phyloP scores from a whole-genome alignment of 78 protist genomes.

The Diacronema lutheri region DNA sequence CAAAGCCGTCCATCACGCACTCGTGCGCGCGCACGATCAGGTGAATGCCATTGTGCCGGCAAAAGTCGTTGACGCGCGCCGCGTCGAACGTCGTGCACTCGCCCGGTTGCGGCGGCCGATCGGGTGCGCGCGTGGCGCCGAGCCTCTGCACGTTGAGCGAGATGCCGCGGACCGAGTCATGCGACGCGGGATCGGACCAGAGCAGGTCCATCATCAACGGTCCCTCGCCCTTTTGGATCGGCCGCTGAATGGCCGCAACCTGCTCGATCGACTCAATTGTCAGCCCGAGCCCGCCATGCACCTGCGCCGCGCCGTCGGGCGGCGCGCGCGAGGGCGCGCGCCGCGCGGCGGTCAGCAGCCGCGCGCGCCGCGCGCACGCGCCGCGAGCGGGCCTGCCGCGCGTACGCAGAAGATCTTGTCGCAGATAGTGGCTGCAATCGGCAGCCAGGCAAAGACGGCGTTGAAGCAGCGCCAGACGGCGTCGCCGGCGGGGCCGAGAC shows the following conservation, averaged over 20 bases:
- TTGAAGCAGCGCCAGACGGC: slow-evolving; percentile 12
- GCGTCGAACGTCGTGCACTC: background rate
- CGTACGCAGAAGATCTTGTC: background rate
- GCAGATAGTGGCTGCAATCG: slow-evolving; percentile 20
- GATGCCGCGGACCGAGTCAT: background rate
- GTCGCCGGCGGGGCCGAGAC: slow-evolving; percentile 4
- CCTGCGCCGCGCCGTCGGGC: too few relatives aligned
- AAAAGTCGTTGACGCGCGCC: slow-evolving; percentile 5
- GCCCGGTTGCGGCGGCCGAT: background rate
- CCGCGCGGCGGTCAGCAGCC: too few relatives aligned
- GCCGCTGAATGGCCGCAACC: background rate
- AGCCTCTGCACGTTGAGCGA: background rate
- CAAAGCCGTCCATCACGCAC: slow-evolving; percentile 34
- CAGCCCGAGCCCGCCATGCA: slow-evolving; percentile 4
- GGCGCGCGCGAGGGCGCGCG: too few relatives aligned
- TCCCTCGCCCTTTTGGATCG: background rate
- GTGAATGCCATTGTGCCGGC: background rate
- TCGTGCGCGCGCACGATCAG: slow-evolving; percentile 36
- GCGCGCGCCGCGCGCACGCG: too few relatives aligned
- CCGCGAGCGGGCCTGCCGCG: background rate
- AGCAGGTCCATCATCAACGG: slow-evolving; percentile 11
- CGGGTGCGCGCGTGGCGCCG: background rate
- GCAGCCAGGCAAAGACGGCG: slow-evolving; percentile 15
- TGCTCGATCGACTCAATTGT: background rate
- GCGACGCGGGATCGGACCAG: slow-evolving; percentile 30